phyloP scores from a whole-genome alignment of 768 basidiomycete species.

The Rhodotorula kratochvilovae region DNA sequence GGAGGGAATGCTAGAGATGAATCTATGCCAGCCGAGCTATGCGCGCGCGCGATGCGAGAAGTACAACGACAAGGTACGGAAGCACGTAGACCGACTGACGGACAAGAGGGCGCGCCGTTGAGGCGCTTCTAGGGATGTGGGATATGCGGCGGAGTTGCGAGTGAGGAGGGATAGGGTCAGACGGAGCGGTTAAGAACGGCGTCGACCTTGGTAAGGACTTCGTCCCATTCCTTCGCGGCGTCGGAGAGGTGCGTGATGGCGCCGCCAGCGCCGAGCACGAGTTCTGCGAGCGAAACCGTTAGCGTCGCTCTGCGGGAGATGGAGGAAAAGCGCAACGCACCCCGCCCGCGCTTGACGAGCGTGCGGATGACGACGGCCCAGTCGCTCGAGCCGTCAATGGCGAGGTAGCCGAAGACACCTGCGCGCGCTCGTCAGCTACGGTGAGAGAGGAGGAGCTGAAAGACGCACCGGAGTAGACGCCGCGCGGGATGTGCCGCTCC shows the following conservation, averaged over 20 bases:
- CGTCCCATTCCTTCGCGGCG: constrained; percentile 83
- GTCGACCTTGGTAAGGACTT: constrained; percentile 76
- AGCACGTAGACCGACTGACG: background rate
- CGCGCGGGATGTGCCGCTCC: constrained; percentile 62
- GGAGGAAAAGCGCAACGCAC: constrained; percentile 18
- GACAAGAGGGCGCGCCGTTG: background rate
- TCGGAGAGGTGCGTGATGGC: constrained; percentile 92
- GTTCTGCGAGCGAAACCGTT: constrained; percentile 30
- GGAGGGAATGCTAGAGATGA: constrained; percentile 3
- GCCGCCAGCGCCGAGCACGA: constrained; percentile 77
- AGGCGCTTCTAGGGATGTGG: background rate
- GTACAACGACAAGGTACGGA: constrained; percentile 15
- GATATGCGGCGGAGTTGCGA: background rate
- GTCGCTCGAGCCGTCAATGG: constrained; percentile 78
- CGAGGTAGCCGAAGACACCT: constrained; percentile 89
- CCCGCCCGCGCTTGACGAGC: constrained; percentile 55
- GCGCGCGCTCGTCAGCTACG: background rate
- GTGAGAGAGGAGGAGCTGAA: no score
- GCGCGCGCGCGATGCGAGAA: background rate
- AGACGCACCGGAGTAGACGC: constrained; percentile 64
- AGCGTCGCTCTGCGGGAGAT: background rate
- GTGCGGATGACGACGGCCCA: constrained; percentile 93
- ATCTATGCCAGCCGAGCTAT: background rate
- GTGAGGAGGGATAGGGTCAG: background rate
- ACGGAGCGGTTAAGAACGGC: constrained; percentile 42